These are phyloP conservation scores for Mycena indigotica DNA, from an alignment of 768 basidiomycete species.

Conservation along the genomic window DNA sequence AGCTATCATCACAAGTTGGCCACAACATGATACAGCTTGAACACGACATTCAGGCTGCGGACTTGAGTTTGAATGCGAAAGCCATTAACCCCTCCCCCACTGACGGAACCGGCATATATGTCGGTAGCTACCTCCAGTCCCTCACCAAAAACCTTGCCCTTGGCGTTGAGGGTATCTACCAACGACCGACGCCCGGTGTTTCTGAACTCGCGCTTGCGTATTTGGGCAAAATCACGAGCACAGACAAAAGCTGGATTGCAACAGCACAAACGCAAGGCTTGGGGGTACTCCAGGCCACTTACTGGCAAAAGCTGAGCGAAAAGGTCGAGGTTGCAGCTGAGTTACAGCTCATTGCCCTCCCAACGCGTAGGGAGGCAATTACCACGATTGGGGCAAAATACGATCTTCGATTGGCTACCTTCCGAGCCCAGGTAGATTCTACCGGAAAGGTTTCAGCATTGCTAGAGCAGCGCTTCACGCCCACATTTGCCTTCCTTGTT, in stretches of 20 bases:
- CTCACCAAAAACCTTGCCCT: slow-evolving; percentile 87
- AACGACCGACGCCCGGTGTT: slow-evolving; percentile 72
- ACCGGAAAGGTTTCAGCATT: slow-evolving; percentile 94
- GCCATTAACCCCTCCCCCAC: slow-evolving; percentile 88
- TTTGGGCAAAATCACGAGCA: slow-evolving; percentile 75
- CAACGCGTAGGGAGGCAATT: slow-evolving; percentile 83
- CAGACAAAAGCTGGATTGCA: slow-evolving; percentile 86
- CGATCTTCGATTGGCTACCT: slow-evolving; percentile 90
- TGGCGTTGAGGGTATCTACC: slow-evolving; percentile 83
- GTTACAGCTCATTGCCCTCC: slow-evolving; percentile 77
- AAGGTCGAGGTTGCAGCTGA: slow-evolving; percentile 98
- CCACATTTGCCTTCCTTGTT: slow-evolving; percentile 91
- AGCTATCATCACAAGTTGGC: slow-evolving; percentile 76
- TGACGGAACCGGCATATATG: slow-evolving; percentile 88
- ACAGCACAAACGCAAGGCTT: slow-evolving; percentile 84
- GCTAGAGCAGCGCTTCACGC: slow-evolving; percentile 94
- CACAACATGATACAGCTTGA: slow-evolving; percentile 94
- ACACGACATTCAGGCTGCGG: slow-evolving; percentile 88
- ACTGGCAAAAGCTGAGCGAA: slow-evolving; percentile 94
- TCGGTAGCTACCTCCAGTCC: slow-evolving; percentile 91
- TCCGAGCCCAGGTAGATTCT: slow-evolving; percentile 93
- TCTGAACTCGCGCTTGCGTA: slow-evolving; percentile 75
- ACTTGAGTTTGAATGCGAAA: slow-evolving; percentile 85
- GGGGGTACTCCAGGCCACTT: slow-evolving; percentile 86
- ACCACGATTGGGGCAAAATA: slow-evolving; percentile 96